Conservation (phyloP, 306 rosid genomes). For the Bauhinia variegata region DNA sequence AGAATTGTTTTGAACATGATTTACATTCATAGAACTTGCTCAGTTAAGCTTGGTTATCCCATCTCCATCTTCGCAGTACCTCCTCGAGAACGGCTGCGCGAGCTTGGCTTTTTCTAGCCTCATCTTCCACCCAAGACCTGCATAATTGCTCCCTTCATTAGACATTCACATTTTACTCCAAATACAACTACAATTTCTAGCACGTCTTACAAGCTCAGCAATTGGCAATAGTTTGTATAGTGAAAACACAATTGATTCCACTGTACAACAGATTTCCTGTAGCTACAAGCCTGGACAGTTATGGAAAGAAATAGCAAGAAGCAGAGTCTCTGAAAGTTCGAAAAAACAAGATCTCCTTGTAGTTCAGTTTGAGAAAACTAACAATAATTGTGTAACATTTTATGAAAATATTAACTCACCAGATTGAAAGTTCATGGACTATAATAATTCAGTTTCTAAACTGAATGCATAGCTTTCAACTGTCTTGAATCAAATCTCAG, state of each 20-base stretch:
- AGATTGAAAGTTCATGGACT: no score
- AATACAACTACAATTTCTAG: constrained; percentile 25
- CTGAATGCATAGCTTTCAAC: no score
- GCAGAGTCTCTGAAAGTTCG: no score
- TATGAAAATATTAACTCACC: no score
- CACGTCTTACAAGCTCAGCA: background rate
- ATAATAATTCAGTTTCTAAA: no score
- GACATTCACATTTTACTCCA: constrained; percentile 24
- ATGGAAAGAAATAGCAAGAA: background rate
- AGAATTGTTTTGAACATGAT: constrained; percentile 28
- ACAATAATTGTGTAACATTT: no score
- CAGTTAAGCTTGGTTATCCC: constrained; percentile 63
- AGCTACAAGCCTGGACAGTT: no score
- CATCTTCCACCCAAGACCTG: constrained; percentile 99
- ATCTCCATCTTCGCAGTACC: constrained; percentile 91
- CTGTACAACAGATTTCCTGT: no score
- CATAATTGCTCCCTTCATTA: constrained; percentile 39
- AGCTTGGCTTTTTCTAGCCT: constrained; percentile 81
- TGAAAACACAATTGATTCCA: background rate
- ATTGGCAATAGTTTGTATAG: background rate
- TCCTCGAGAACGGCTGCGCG: constrained; percentile 89
- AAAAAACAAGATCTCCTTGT: no score
- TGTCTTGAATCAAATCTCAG: no score
- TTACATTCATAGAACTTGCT: constrained; percentile 22
- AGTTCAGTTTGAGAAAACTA: no score